Base-by-base conservation (phyloP, 352 stramenopile species). In the Phytophthora boehmeriae region DNA sequence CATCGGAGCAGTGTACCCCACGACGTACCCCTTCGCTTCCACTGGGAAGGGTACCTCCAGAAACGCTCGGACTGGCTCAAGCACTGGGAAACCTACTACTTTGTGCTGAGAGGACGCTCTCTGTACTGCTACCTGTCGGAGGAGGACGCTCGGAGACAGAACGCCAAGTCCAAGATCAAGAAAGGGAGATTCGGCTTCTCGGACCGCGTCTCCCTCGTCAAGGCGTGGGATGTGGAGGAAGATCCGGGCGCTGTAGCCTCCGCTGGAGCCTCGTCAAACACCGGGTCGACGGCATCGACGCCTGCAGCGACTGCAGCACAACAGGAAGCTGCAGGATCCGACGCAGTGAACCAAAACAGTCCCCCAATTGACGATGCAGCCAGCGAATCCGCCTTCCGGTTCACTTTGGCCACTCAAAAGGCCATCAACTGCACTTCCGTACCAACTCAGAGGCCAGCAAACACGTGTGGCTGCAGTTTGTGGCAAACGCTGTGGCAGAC, bases 81-180 rank as follows among this genome's bases (percentile, higher is more conserved):
- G 71, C 85, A 95, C 68, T 94, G 85, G 87, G 87, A 95, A 59
- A 95, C 83, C 36, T 95, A 93, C 76, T 95, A 92, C 66, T 92
- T 95, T 42, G 85, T 94, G 8, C 62, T 95, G 14, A 76, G 78
- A 3, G 83, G 85, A 0, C 71, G 81, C 2, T 71, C 73, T 25
- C 71, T 95, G 30, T 95, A 92, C 54, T 95, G 86, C 66, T 95
- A 95, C 53, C 53, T 95, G 16, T 89, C 78, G 23, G 79, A 95
- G 58, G 84, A 95, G 38, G 84, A 95, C 66, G 85, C 80, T 25
- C 77, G 75, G 11, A 73, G 77, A 9, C 80, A 91, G 59, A 88
- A 86, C 2, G 83, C 80, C 52, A 95, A 95, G 57, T 95, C 86
- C 44, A 91, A 90, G 68, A 95, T 95, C 68, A 95, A 95, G 62